phyloP scores from a whole-genome alignment of 257 asterid species.

The Ocimum tenuiflorum region DNA sequence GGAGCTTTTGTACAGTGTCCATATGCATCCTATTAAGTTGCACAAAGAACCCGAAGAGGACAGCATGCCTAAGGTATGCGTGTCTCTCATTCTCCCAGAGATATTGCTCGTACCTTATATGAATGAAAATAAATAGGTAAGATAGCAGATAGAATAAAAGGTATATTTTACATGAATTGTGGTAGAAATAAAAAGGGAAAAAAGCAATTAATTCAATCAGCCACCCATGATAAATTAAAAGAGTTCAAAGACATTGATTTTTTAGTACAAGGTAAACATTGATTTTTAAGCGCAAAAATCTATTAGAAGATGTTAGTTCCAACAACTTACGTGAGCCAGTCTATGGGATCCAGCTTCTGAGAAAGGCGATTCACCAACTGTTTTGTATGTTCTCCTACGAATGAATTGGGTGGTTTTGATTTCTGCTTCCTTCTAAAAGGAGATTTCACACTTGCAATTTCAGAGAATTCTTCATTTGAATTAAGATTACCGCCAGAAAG shows the following conservation, averaged over 20 bases:
- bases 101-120: conserved; percentile 82
- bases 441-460: conserved; percentile 38
- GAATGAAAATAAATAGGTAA: conserved; percentile 23
- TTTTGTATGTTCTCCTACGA: conserved; percentile 46
- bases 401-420: conserved; percentile 42
- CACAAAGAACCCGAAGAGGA: conserved; percentile 91
- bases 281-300: neutral
- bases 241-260: neutral
- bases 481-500: conserved; percentile 66
- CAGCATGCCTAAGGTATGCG: conserved; percentile 86
- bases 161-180: neutral
- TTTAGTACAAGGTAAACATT: neutral
- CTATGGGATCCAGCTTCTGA: conserved; percentile 84
- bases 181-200: neutral
- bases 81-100: conserved; percentile 95
- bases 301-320: neutral
- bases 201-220: conserved; percentile 9
- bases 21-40: conserved; percentile 78
- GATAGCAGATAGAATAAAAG: neutral
- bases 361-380: conserved; percentile 56
- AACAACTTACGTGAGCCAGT: conserved; percentile 96
- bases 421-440: conserved; percentile 73
- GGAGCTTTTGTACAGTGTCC: conserved; percentile 66
- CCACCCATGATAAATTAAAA: neutral
- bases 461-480: conserved; percentile 45